These are phyloP conservation scores for Mortierella alpina DNA, from an alignment of 192 early-diverging fungal genomes.

Conservation along the genomic window DNA sequence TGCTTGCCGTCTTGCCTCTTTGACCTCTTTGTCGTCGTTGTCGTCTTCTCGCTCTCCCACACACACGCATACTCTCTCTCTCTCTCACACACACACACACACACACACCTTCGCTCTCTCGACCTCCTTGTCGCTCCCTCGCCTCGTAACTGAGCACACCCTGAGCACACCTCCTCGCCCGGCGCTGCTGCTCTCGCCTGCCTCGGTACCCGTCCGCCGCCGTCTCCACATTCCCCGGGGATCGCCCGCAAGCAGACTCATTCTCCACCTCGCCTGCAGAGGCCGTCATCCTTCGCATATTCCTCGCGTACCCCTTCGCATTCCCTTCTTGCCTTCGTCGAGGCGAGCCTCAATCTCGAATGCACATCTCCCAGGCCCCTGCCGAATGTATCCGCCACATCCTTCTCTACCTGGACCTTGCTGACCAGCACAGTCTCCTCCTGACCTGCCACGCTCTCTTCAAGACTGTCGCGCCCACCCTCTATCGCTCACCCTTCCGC, in stretches of 20 bases:
- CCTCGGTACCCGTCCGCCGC: too few species aligned
- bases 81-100: background rate
- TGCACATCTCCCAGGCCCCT: constrained; percentile 21
- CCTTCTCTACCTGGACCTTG: constrained; percentile 16
- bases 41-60: background rate
- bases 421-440: constrained; percentile 48
- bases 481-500: constrained; percentile 43
- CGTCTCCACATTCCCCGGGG: too few species aligned
- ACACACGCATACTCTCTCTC: background rate
- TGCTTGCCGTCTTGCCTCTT: background rate
- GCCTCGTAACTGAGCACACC: too few species aligned
- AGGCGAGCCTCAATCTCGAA: background rate
- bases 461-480: constrained; percentile 18
- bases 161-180: too few species aligned
- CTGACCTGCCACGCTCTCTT: constrained; percentile 37
- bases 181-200: too few species aligned
- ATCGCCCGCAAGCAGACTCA: too few species aligned
- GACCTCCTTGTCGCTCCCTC: too few species aligned
- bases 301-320: too few species aligned
- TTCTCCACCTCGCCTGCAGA: too few species aligned
- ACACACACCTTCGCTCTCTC: background rate
- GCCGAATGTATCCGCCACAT: constrained; percentile 9
- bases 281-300: too few species aligned
- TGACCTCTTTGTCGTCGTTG: constrained; percentile 3
- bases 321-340: too few species aligned